Percentiles rank a stretch among this genome's conserved stretches.
These are phyloP conservation scores for Penicillium vulpinum DNA, from an alignment of 2,329 filamentous ascomycete genomes.

Conservation along the genomic window DNA sequence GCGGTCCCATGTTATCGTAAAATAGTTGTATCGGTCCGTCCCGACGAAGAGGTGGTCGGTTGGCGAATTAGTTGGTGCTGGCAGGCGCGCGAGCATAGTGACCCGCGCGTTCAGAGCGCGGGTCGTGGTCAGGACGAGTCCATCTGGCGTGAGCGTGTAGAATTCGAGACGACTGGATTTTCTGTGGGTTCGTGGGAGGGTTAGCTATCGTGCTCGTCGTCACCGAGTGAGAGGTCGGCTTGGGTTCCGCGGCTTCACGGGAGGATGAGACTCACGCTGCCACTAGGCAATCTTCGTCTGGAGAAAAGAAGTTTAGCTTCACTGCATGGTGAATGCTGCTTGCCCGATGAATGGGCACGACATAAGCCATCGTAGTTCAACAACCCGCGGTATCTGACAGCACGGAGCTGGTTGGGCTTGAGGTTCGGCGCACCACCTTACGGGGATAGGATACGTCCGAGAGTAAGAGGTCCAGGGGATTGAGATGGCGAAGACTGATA, in stretches of 20 bases:
- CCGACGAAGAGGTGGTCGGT: slow-evolving; percentile 90
- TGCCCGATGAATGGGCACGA: slow-evolving; percentile 88
- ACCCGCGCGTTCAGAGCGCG: slow-evolving; percentile 81
- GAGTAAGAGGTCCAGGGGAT: not conserved
- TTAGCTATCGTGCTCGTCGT: slow-evolving; percentile 7
- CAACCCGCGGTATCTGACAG: slow-evolving; percentile 3
- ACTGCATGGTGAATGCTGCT: slow-evolving; percentile 90
- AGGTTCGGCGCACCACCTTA: slow-evolving; percentile 7
- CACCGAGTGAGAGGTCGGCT: not conserved
- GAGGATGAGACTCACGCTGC: slow-evolving; percentile 68
- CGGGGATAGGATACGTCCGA: not conserved
- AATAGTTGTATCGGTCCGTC: slow-evolving; percentile 87
- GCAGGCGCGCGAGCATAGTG: slow-evolving; percentile 66
- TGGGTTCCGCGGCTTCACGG: not conserved
- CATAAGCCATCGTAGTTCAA: slow-evolving; percentile 72
- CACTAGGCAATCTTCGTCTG: slow-evolving; percentile 77
- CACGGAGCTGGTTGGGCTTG: slow-evolving; percentile 13
- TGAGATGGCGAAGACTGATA: not conserved
- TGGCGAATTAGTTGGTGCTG: slow-evolving; percentile 63
- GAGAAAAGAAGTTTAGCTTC: slow-evolving; percentile 71
- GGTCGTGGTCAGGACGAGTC: slow-evolving; percentile 65
- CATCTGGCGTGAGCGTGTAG: slow-evolving; percentile 60
- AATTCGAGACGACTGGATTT: slow-evolving; percentile 54
- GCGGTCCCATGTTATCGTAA: slow-evolving; percentile 81
- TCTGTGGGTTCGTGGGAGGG: slow-evolving; percentile 1